Evolutionary conservation across 2,329 filamentous ascomycete genomes (phyloP), one percentile per base, ranked within the genome.

Genomic region (Knoxdaviesia proteae): DNA sequence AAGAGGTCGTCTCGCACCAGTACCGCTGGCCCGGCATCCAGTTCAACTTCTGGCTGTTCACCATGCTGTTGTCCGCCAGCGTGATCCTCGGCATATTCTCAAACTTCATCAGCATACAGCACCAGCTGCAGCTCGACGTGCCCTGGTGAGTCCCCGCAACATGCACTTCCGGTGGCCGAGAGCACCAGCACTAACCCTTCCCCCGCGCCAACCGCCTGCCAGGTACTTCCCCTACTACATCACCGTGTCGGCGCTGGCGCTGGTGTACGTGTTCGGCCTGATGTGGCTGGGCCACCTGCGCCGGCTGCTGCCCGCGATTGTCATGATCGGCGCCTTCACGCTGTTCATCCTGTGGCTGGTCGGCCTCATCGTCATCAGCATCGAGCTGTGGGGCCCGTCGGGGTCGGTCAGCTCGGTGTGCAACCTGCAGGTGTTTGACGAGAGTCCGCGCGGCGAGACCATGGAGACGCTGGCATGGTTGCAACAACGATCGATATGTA

Each of bases 201-300:
- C 39, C 32, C 7, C 7, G 29, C 36, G 9, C 42, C 45, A 39
- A 43, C 39, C 6, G 33, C 7, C 34, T 38, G 7, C 3, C 50
- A 78, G 74, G 74, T 79, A 79, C 57, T 78, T 80, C 48, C 63
- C 74, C 6, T 80, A 79, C 62, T 74, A 66, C 56, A 69, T 80
- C 43, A 72, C 71, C 20, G 67, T 74, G 43, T 59, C 60, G 31
- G 52, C 62, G 20, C 68, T 86, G 30, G 69, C 69, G 2, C 69
- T 84, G 10, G 50, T 71, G 46, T 87, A 80, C 60, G 74, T 88
- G 45, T 54, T 72, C 45, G 56, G 75, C 3, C 66, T 81, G 5
- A 65, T 86, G 38, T 72, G 62, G 56, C 64, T 80, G 32, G 77
- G 79, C 49, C 66, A 65, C 44, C 64, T 71, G 46, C 67, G 72